phyloP scores from a whole-genome alignment of 768 basidiomycete genomes.

The Auricularia sp. region DNA sequence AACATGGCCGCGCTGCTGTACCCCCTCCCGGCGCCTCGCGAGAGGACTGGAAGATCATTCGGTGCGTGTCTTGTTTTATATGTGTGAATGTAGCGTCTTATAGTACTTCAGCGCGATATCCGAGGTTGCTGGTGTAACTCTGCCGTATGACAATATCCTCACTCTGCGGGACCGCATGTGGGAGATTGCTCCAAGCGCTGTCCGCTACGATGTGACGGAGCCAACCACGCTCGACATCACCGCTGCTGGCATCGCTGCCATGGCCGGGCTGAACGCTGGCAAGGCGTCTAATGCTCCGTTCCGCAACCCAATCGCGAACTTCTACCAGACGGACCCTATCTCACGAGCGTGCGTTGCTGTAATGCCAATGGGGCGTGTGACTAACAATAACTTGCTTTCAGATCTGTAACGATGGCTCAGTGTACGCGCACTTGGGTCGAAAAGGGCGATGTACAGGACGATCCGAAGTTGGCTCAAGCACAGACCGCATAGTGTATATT shows the following conservation, averaged over 20 bases:
- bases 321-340: conserved; percentile 94
- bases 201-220: conserved; percentile 78
- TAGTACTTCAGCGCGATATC: conserved; percentile 59
- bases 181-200: conserved; percentile 87
- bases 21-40: conserved; percentile 88
- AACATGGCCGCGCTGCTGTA: conserved; percentile 85
- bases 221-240: conserved; percentile 63
- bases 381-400: conserved; percentile 17
- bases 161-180: conserved; percentile 85
- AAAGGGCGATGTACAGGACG: neutral
- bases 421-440: conserved; percentile 75
- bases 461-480: neutral
- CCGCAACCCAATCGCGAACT: conserved; percentile 77
- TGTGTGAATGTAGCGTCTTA: neutral
- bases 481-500: neutral
- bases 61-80: conserved; percentile 33
- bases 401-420: conserved; percentile 93
- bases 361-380: neutral
- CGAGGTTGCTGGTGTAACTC: conserved; percentile 66
- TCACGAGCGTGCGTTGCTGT: conserved; percentile 68
- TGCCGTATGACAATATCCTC: conserved; percentile 86
- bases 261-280: conserved; percentile 42
- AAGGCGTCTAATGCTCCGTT: conserved; percentile 54
- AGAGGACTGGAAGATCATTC: conserved; percentile 96
- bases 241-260: conserved; percentile 51